Base-by-base conservation (phyloP, 2,329 filamentous ascomycete genomes). In the Ascochyta fabae region DNA sequence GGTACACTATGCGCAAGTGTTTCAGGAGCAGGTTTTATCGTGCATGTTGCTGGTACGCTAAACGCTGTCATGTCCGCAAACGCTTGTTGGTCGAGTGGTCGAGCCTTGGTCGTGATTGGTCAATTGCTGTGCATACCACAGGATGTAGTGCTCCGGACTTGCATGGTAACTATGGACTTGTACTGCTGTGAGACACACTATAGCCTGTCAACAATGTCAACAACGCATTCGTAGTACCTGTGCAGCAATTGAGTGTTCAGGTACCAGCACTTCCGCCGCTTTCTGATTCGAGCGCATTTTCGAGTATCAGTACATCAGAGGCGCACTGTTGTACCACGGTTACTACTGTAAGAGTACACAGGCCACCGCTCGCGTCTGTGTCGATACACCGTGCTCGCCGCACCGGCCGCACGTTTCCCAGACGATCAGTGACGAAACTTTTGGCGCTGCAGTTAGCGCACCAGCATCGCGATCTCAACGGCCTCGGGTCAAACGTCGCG, bases 401-500 rank as follows among this genome's bases (percentile, higher is more conserved):
- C 53, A 56, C 41, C 36, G 31, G 24, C 42, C 42, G 33, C 36
- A 41, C 41, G 40, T 54, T 48, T 46, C 19, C 40, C 10, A 23
- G 13, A 24, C 22, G 41, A 33, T 33, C 16, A n/a, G 41, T 56
- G 53, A 50, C 42, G 42, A 56, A 56, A 51, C n/a, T 39, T 36
- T 31, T 31, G 40, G 42, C 31, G 29, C 41, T 56, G 31, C 46
- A 56, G n/a, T 48, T 56, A 56, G 53, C 47, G 53, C 46, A 42
- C 53, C 53, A 55, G n/a, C 44, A 45, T 47, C 38, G 26, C 31
- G 42, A 51, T 56, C 47, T 43, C 53, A 56, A 56, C 53, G 53
- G 53, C 53, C 23, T 27, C 53, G 47, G 47, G 47, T 33, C 48
- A 56, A 51, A 56, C 53, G 47, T 56, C 42, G 53, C 42, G 36